phyloP scores from a whole-genome alignment of 1,284 basidiomycete species.

The Melampsora larici-populina region DNA sequence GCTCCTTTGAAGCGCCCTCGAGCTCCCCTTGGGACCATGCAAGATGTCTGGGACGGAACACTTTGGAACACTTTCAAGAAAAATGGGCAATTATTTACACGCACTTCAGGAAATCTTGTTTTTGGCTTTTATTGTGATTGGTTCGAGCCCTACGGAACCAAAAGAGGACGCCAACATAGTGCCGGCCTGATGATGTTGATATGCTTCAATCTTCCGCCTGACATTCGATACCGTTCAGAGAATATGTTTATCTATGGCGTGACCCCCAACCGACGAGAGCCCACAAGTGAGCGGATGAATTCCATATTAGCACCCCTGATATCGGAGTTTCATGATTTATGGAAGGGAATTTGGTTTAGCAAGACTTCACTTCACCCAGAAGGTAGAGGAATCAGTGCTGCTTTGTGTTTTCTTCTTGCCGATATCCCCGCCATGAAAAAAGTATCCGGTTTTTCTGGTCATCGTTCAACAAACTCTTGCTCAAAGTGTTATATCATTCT shows the following conservation, averaged over 20 bases:
- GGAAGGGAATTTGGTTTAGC: conserved; percentile 43
- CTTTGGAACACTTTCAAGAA: too few relatives aligned
- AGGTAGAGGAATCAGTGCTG: conserved; percentile 3
- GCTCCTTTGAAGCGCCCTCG: too few relatives aligned
- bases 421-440: too few relatives aligned
- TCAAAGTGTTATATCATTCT: conserved; percentile 9
- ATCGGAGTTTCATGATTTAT: conserved; percentile 51
- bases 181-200: conserved; percentile 8
- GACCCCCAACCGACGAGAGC: too few relatives aligned
- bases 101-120: neutral
- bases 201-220: conserved; percentile 47
- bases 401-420: conserved; percentile 3
- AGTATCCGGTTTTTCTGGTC: conserved; percentile 22
- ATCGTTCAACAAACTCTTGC: neutral
- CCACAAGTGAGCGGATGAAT: conserved; percentile 48
- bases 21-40: neutral
- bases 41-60: conserved; percentile 23
- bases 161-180: neutral
- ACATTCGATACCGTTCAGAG: too few relatives aligned
- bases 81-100: too few relatives aligned
- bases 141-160: conserved; percentile 33
- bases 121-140: too few relatives aligned
- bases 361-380: conserved; percentile 12
- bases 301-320: conserved; percentile 52
- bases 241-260: too few relatives aligned